Base-by-base conservation (phyloP, 768 basidiomycete species). In the Suillus sp. region DNA sequence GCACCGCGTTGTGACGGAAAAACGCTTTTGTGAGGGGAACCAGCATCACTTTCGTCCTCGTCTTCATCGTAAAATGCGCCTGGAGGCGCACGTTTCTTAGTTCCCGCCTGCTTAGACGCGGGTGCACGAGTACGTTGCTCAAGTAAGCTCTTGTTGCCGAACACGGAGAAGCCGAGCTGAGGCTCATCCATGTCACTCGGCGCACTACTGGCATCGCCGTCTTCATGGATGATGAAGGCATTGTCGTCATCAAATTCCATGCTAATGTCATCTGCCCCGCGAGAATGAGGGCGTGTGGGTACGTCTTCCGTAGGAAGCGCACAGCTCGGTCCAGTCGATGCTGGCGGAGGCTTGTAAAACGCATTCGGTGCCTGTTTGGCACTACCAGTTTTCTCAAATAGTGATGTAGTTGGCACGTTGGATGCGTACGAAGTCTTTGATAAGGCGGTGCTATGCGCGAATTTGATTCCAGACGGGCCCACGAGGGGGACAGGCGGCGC, bases 311-410 rank as follows among this genome's bases (percentile, higher is more conserved):
- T 4, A 7, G 60, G 62, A 62, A 65, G 54, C 60, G 68, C 62
- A 8, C 68, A 68, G 25, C 68, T 72, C 2, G 54, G 47, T 22
- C 62, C 66, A 48, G 34, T 51, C 9, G 35, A 37, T 1, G 71
- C 60, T 13, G 74, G 66, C 4, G 85, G 81, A 0, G 86, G 88
- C 42, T 82, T 79, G 69, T 86, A 91, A 70, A 91, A 91, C 4
- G 90, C 90, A 65, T 91, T 91, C 27, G 78, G 80, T 10, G 81
- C 79, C 37, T 77, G 78, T 57, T 81, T 82, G 1, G 89, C 87
- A 30, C 80, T 81, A 20, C 80, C 79, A 2, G 69, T 59, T 1
- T 81, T 80, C 8, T 80, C 78, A 61, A 87, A 85, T 2, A 79
- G 63, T 16, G 71, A 71, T 60, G 72, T 40, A 70, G 22, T 20